These are phyloP conservation scores for Pythium brachiatum DNA, from an alignment of 352 stramenopile species.

Conservation along the genomic window DNA sequence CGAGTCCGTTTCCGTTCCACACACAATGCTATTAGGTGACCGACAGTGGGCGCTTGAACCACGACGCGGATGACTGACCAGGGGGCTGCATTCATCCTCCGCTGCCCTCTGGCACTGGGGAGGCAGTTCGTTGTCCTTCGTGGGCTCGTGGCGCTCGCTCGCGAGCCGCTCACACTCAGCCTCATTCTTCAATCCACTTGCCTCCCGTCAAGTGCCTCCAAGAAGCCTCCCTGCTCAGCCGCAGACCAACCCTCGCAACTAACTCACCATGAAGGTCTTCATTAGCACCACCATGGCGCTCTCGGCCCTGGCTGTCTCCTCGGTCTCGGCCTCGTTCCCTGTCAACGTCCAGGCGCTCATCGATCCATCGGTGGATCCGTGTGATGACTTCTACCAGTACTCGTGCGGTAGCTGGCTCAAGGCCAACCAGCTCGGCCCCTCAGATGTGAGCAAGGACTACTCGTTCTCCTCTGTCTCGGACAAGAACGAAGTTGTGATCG, in stretches of 20 bases:
- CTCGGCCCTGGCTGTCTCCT: slow-evolving; percentile 12
- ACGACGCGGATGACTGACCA: background rate
- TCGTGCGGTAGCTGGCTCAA: slow-evolving; percentile 54
- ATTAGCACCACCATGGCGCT: slow-evolving; percentile 18
- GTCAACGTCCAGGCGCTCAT: slow-evolving; percentile 42
- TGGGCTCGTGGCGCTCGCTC: background rate
- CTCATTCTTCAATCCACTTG: background rate
- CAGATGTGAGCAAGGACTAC: slow-evolving; percentile 31
- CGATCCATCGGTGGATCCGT: slow-evolving; percentile 45
- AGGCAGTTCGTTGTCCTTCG: background rate
- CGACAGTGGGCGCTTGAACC: background rate
- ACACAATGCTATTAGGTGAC: background rate
- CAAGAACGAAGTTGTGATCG: slow-evolving; percentile 49
- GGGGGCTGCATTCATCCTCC: background rate
- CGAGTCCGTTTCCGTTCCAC: background rate
- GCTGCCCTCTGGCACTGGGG: background rate
- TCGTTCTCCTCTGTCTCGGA: slow-evolving; percentile 50
- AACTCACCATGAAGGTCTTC: slow-evolving; percentile 27
- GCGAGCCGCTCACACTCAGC: background rate
- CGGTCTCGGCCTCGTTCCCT: slow-evolving; percentile 24
- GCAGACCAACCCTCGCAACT: background rate
- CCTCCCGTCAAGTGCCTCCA: background rate
- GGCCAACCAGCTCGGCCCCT: slow-evolving; percentile 31
- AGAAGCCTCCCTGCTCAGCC: background rate
- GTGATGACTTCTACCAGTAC: slow-evolving; percentile 76